Evolutionary conservation across 129 eudicot genomes (phyloP).

Genomic region (Oenanthe sinensis): DNA sequence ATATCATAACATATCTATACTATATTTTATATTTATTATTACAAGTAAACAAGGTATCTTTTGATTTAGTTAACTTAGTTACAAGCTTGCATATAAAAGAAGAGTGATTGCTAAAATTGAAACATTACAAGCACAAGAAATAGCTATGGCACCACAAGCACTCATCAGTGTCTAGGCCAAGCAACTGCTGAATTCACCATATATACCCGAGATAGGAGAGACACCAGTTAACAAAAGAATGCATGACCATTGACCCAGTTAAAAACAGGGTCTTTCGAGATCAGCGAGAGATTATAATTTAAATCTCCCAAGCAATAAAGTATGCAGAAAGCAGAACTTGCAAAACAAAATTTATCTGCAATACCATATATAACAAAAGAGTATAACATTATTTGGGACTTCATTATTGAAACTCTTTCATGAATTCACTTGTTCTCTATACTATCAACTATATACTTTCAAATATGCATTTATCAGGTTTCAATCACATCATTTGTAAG

Average conservation of each 20-base stretch:
- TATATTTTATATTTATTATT: no score
- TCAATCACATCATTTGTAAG: not conserved
- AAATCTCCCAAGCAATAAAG: not conserved
- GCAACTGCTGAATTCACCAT: not conserved
- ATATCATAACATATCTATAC: no score
- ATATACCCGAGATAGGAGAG: constrained; percentile 7
- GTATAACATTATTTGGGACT: no score
- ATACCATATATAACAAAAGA: not conserved
- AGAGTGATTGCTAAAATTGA: not conserved
- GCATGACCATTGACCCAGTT: not conserved
- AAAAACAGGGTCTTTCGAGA: not conserved
- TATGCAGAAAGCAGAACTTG: not conserved
- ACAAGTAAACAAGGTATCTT: no score
- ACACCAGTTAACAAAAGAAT: not conserved
- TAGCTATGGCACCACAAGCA: constrained; percentile 2
- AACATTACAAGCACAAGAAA: not conserved
- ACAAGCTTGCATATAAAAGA: not conserved
- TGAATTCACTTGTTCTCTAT: no score
- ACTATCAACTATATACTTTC: no score
- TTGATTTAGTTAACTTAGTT: not conserved
- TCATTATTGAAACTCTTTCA: no score
- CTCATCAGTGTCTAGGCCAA: not conserved
- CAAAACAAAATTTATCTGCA: not conserved
- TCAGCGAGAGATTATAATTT: not conserved
- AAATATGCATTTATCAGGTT: not conserved